Evolutionary conservation across 164 flowering plant species (phyloP), one percentile per base, ranked within the genome.

Genomic region (Saururus chinensis): DNA sequence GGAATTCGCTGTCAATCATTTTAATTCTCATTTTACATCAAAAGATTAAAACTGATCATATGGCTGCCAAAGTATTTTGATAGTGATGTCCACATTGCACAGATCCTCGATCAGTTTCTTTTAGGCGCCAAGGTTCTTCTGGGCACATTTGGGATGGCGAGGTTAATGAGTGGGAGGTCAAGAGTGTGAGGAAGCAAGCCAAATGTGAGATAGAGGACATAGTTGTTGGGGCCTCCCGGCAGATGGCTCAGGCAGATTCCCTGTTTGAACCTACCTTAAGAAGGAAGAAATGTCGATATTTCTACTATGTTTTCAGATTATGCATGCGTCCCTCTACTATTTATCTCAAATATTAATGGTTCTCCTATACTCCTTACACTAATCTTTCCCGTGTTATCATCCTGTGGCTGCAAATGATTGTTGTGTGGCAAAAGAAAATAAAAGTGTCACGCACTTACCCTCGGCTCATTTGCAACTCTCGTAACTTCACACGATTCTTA

Each of bases 141-240:
- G 96, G 96, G 0, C 63, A 77, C 41, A 81, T 89, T 17, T 89
- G 93, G 92, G 90, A 86, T 51, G 92, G 85, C 68, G 77, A 68
- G 66, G 54, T 78, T 23, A 42, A 79, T 37, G 45, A 19, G 13
- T 56, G 76, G 16, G 80, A 73, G 12, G 35, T 22, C 9, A 55
- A 55, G 16, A 83, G 77, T 20, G 11, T 30, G 23, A 22, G 22
- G 22, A 9, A 1, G 14, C 22, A n/a, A 24, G 23, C 49, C 49
- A 42, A 42, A 10, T 42, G 49, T 14, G 49, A 42, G 49, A 9
- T 42, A 10, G 17, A 10, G 12, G 49, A 42, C 17, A 42, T 30
- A 30, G 37, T 42, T 1, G 17, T 6, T 6, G 11, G 11, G 42
- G 42, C 42, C 8, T 6, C 42, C 42, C 8, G 49, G 14, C 19